phyloP scores from a whole-genome alignment of 2,329 filamentous ascomycete species.

The Colletotrichum filicis region DNA sequence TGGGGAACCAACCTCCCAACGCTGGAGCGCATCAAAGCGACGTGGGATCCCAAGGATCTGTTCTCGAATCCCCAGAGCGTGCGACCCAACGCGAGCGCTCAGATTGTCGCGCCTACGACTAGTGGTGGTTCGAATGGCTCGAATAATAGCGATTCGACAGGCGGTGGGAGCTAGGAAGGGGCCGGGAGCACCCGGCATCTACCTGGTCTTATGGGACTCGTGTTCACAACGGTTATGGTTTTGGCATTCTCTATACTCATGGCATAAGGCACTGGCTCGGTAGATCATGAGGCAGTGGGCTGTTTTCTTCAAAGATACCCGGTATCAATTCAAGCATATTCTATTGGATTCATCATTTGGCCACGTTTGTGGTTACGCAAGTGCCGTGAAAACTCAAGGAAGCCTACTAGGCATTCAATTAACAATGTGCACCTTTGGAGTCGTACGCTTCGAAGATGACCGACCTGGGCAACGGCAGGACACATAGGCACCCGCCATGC shows the following conservation, averaged over 20 bases:
- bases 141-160: background rate
- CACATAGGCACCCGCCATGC: background rate
- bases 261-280: background rate
- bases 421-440: background rate
- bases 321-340: constrained; percentile 4
- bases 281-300: constrained; percentile 11
- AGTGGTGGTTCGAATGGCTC: background rate
- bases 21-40: constrained; percentile 61
- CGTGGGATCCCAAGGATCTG: constrained; percentile 62
- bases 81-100: constrained; percentile 39
- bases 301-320: constrained; percentile 25
- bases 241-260: background rate
- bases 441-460: background rate
- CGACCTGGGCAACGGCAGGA: background rate
- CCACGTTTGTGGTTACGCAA: background rate
- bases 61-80: constrained; percentile 71
- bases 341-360: background rate
- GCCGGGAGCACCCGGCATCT: constrained; percentile 22
- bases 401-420: background rate
- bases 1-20: constrained; percentile 63
- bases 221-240: background rate
- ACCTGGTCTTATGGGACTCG: background rate
- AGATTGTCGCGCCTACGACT: constrained; percentile 12
- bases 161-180: constrained; percentile 22
- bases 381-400: background rate